phyloP scores from a whole-genome alignment of 495 filamentous ascomycete genomes.

The Penicillium fimorum region DNA sequence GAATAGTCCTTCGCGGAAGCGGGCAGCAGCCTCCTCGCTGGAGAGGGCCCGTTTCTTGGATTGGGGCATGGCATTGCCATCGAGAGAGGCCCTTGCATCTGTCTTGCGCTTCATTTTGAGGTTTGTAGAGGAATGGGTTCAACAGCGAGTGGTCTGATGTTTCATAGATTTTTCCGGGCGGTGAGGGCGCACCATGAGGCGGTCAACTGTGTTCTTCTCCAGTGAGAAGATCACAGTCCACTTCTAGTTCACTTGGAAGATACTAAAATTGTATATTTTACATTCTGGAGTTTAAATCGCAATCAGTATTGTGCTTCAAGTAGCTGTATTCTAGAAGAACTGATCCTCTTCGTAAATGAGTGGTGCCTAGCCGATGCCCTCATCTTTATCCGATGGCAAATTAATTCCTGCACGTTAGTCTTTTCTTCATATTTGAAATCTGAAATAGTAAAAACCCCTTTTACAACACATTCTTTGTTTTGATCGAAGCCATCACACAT shows the following conservation, averaged over 20 bases:
- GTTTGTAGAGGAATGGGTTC: neutral
- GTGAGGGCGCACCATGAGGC: slow-evolving; percentile 16
- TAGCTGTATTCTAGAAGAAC: neutral
- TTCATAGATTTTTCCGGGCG: slow-evolving; percentile 22
- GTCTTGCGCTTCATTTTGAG: slow-evolving; percentile 58
- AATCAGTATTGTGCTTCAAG: neutral
- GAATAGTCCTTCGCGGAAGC: slow-evolving; percentile 77
- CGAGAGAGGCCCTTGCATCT: slow-evolving; percentile 31
- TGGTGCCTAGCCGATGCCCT: neutral
- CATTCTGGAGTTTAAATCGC: neutral
- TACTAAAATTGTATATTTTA: neutral
- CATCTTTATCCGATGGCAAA: neutral
- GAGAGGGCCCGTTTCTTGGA: slow-evolving; percentile 54
- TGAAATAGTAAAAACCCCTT: neutral
- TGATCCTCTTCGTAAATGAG: neutral
- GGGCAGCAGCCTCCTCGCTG: slow-evolving; percentile 43
- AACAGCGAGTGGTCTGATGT: slow-evolving; percentile 17
- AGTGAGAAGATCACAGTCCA: neutral
- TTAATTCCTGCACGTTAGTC: neutral
- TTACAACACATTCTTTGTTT: neutral
- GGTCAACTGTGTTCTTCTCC: slow-evolving; percentile 9
- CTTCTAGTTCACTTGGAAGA: neutral
- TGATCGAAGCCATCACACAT: neutral
- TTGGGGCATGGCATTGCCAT: slow-evolving; percentile 42
- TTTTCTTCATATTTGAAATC: neutral